These are phyloP conservation scores for Lipomyces oligophaga DNA, from an alignment of 805 yeast genomes.

Conservation along the genomic window DNA sequence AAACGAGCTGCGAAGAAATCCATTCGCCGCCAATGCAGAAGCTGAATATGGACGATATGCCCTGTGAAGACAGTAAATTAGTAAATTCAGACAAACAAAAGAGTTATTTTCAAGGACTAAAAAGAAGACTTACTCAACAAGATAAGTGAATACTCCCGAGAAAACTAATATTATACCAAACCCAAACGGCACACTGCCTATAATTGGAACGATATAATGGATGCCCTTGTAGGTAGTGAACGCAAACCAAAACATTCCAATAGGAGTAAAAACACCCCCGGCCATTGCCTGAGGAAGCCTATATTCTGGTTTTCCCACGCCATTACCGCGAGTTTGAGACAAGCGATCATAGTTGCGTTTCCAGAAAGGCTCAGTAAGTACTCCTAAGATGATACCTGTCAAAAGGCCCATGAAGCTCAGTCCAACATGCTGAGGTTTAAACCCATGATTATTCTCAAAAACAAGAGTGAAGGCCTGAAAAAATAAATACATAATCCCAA, in stretches of 20 bases:
- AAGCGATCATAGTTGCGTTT: conserved; percentile 67
- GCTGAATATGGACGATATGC: conserved; percentile 54
- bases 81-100: conserved; percentile 48
- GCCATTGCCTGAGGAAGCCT: conserved; percentile 51
- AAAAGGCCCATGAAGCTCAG: conserved; percentile 59
- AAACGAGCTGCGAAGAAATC: conserved; percentile 48
- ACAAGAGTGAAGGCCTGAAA: conserved; percentile 60
- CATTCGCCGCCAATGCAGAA: conserved; percentile 79
- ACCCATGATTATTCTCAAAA: conserved; percentile 48
- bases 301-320: conserved; percentile 45
- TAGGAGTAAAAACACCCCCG: conserved; percentile 46
- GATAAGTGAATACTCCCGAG: conserved; percentile 41
- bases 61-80: conserved; percentile 31
- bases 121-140: conserved; percentile 39
- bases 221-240: conserved; percentile 47
- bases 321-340: conserved; percentile 44
- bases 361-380: conserved; percentile 46
- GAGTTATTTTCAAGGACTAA: too few relatives aligned
- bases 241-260: conserved; percentile 51
- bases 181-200: conserved; percentile 50
- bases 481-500: conserved; percentile 57
- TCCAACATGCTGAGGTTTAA: conserved; percentile 55
- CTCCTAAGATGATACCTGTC: conserved; percentile 47
- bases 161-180: conserved; percentile 41
- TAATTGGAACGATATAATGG: conserved; percentile 53